Percentiles rank a stretch among this genome's conserved stretches.
Evolutionary conservation across 805 yeast genomes (phyloP).

Genomic region (Blastobotrys americana): DNA sequence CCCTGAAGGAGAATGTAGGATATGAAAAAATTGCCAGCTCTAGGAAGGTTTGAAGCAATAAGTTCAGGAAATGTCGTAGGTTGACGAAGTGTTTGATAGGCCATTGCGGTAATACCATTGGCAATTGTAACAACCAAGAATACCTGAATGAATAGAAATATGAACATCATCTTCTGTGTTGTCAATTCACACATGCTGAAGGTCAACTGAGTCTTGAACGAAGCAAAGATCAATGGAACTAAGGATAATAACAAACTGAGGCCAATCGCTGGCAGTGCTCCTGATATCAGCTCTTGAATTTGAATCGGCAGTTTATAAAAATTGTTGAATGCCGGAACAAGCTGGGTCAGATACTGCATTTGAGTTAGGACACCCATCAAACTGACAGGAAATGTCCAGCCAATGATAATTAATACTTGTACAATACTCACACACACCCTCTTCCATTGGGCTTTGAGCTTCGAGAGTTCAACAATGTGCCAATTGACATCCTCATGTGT

Average conservation of each 20-base stretch:
- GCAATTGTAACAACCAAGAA: slow-evolving; percentile 81
- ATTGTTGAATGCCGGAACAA: slow-evolving; percentile 56
- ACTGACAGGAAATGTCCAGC: slow-evolving; percentile 82
- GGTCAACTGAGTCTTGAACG: slow-evolving; percentile 52
- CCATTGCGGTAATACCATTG: slow-evolving; percentile 61
- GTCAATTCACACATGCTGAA: slow-evolving; percentile 60
- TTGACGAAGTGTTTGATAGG: slow-evolving; percentile 54
- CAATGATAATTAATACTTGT: slow-evolving; percentile 45
- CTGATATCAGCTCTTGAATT: slow-evolving; percentile 45
- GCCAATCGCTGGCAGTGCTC: slow-evolving; percentile 60
- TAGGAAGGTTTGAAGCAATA: slow-evolving; percentile 73
- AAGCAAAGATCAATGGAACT: slow-evolving; percentile 52
- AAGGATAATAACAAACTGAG: slow-evolving; percentile 56
- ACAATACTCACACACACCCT: slow-evolving; percentile 39
- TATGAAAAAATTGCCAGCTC: slow-evolving; percentile 79
- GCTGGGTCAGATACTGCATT: slow-evolving; percentile 52
- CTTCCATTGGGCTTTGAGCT: slow-evolving; percentile 32
- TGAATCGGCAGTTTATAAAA: slow-evolving; percentile 47
- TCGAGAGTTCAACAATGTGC: slow-evolving; percentile 45
- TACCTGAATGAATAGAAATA: slow-evolving; percentile 72
- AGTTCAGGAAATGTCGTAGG: slow-evolving; percentile 68
- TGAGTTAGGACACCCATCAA: slow-evolving; percentile 71
- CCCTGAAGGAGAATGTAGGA: slow-evolving; percentile 72
- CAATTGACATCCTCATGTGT: slow-evolving; percentile 42
- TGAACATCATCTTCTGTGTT: slow-evolving; percentile 69